These are phyloP conservation scores for Anthoceros angustus DNA, from an alignment of 225 moss, liverwort and hornwort species.

Conservation along the genomic window DNA sequence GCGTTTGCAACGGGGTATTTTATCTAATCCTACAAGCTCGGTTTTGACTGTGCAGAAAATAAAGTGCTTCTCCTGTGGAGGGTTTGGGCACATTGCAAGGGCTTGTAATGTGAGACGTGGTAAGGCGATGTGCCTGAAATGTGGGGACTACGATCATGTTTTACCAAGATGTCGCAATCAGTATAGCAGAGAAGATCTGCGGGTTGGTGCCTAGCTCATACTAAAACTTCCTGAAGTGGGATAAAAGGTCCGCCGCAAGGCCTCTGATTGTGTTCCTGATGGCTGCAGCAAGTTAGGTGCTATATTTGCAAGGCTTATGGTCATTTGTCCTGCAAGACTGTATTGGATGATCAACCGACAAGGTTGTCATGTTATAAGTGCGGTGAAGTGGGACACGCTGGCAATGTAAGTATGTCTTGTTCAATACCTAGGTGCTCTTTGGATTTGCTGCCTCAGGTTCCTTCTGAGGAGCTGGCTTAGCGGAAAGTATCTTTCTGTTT, in stretches of 20 bases:
- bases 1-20: neutral
- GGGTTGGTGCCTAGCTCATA: conserved; percentile 15
- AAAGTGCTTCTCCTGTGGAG: conserved; percentile 63
- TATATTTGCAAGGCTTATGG: conserved; percentile 65
- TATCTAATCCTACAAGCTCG: neutral
- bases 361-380: conserved; percentile 74
- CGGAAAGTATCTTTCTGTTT: no score
- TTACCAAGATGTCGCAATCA: conserved; percentile 38
- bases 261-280: conserved; percentile 3
- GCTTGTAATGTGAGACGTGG: conserved; percentile 47
- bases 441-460: no score
- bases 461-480: no score
- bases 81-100: conserved; percentile 66
- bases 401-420: conserved; percentile 26
- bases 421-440: no score
- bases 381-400: conserved; percentile 77
- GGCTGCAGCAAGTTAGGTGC: conserved; percentile 65
- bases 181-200: conserved; percentile 52
- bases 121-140: conserved; percentile 44
- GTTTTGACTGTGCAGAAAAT: conserved; percentile 37
- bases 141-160: conserved; percentile 65
- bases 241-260: neutral
- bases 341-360: conserved; percentile 48
- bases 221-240: neutral
- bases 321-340: conserved; percentile 64